Conservation (phyloP, 805 yeast genomes). For the Zygosaccharomyces bisporus region DNA sequence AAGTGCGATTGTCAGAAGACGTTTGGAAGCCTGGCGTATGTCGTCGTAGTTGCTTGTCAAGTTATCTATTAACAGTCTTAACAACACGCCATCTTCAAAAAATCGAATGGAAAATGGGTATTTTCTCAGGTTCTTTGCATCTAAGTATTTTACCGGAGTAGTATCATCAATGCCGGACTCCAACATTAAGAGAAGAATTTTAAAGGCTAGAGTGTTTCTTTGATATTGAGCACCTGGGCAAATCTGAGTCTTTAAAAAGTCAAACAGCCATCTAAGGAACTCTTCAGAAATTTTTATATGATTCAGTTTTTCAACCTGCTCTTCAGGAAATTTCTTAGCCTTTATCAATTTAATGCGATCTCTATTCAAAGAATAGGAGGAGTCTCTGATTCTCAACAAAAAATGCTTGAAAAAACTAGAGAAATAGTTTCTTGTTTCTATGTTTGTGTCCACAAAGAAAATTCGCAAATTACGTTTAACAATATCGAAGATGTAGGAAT, state of each 20-base stretch:
- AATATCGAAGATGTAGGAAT: slow-evolving; percentile 41
- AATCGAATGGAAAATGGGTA: slow-evolving; percentile 49
- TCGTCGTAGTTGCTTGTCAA: slow-evolving; percentile 74
- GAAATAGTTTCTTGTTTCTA: slow-evolving; percentile 66
- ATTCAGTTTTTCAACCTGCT: slow-evolving; percentile 33
- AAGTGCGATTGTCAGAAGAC: slow-evolving; percentile 41
- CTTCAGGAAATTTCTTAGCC: slow-evolving; percentile 38
- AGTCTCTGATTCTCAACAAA: slow-evolving; percentile 62
- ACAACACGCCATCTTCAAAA: slow-evolving; percentile 37
- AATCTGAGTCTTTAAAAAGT: slow-evolving; percentile 39
- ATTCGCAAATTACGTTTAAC: slow-evolving; percentile 45
- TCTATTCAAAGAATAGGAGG: slow-evolving; percentile 55
- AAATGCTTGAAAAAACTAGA: slow-evolving; percentile 59
- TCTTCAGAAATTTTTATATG: slow-evolving; percentile 35
- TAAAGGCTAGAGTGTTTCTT: slow-evolving; percentile 46
- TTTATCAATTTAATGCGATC: slow-evolving; percentile 44
- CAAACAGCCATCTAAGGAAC: slow-evolving; percentile 43
- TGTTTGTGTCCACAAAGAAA: slow-evolving; percentile 59
- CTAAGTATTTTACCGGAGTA: slow-evolving; percentile 37
- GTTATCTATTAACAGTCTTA: slow-evolving; percentile 55
- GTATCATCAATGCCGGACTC: slow-evolving; percentile 54
- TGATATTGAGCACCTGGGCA: slow-evolving; percentile 58
- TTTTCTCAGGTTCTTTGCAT: slow-evolving; percentile 43
- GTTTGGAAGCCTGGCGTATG: slow-evolving; percentile 52
- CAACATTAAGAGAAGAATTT: slow-evolving; percentile 45